A percentile compares a stretch with the other conserved stretches of the same genome.
These are phyloP conservation scores for Pseudocercospora macadamiae DNA, from an alignment of 2,329 filamentous ascomycete genomes.

Conservation along the genomic window DNA sequence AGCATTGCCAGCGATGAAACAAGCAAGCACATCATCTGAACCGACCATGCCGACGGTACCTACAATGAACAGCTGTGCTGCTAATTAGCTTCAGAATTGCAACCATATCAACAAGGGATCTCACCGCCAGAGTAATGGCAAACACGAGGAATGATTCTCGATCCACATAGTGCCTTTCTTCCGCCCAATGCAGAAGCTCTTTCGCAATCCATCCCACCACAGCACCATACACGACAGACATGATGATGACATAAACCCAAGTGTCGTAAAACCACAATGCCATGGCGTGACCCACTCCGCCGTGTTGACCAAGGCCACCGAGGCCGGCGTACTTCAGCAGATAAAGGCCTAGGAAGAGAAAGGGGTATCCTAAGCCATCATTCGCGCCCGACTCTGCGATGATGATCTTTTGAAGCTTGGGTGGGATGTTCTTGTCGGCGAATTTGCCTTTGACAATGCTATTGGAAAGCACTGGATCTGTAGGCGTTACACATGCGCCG, in stretches of 20 bases:
- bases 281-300: conserved; percentile 69
- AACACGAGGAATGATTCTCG: conserved; percentile 87
- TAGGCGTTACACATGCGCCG: conserved; percentile 87
- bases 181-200: conserved; percentile 80
- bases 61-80: conserved; percentile 71
- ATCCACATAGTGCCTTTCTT: conserved; percentile 79
- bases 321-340: conserved; percentile 74
- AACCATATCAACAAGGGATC: conserved; percentile 31
- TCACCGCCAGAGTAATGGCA: conserved; percentile 75
- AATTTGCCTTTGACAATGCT: conserved; percentile 93
- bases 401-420: conserved; percentile 71
- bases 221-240: conserved; percentile 78
- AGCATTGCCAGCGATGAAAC: conserved; percentile 87
- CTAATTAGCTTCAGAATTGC: conserved; percentile 12
- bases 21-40: conserved; percentile 86
- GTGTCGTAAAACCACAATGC: conserved; percentile 84
- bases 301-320: conserved; percentile 57
- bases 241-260: conserved; percentile 78
- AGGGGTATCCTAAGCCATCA: conserved; percentile 86
- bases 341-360: conserved; percentile 82
- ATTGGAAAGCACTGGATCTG: conserved; percentile 84
- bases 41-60: conserved; percentile 87
- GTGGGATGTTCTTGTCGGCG: conserved; percentile 86
- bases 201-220: conserved; percentile 80
- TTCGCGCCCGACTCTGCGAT: conserved; percentile 79